Evolutionary conservation across 2,329 filamentous ascomycete genomes (phyloP).

Genomic region (Cercospora zeina): DNA sequence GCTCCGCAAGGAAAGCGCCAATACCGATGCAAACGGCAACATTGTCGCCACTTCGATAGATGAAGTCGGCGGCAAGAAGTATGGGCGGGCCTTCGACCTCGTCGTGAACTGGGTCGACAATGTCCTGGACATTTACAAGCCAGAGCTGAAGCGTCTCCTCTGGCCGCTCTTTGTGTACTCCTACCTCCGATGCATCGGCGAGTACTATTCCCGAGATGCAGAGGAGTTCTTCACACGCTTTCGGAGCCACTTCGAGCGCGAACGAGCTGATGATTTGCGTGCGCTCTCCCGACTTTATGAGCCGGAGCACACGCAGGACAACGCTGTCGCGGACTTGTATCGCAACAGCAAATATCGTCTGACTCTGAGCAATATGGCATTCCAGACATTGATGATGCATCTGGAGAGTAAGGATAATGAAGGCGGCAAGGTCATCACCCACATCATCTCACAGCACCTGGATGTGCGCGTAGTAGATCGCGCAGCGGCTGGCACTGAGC

Average conservation of each 20-base stretch:
- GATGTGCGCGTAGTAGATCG: constrained; percentile 62
- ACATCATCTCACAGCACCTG: constrained; percentile 65
- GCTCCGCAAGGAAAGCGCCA: constrained; percentile 84
- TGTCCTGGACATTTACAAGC: constrained; percentile 91
- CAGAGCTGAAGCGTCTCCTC: constrained; percentile 80
- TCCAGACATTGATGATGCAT: constrained; percentile 80
- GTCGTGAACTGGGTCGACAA: constrained; percentile 75
- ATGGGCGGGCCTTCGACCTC: constrained; percentile 64
- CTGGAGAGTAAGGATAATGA: constrained; percentile 82
- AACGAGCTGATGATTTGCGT: constrained; percentile 78
- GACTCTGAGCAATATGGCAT: constrained; percentile 82
- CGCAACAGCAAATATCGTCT: constrained; percentile 84
- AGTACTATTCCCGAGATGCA: constrained; percentile 70
- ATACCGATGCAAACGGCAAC: constrained; percentile 76
- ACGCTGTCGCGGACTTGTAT: constrained; percentile 77
- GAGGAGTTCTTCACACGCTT: constrained; percentile 71
- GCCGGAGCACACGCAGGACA: constrained; percentile 75
- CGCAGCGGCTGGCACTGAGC: constrained; percentile 54
- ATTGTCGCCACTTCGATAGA: constrained; percentile 67
- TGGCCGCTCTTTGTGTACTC: constrained; percentile 97
- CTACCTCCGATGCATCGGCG: constrained; percentile 74
- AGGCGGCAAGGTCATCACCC: constrained; percentile 75
- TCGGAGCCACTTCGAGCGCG: constrained; percentile 68
- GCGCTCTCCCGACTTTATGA: constrained; percentile 71
- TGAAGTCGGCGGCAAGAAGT: constrained; percentile 72